Evolutionary conservation across 1,139 yeast genomes (phyloP).

Genomic region (Geotrichum bryndzae): DNA sequence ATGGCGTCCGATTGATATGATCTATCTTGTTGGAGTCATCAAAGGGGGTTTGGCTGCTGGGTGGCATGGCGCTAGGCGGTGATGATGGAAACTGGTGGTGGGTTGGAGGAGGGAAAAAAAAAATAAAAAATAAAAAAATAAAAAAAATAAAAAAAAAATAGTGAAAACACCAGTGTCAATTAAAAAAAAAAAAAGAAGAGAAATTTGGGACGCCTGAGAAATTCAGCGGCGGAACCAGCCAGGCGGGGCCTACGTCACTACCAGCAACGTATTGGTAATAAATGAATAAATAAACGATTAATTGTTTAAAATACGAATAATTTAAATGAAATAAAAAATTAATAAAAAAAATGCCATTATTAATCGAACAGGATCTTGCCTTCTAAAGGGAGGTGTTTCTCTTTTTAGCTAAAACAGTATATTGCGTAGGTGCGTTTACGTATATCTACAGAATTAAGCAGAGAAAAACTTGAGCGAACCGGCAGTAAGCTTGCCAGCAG

Average conservation of each 20-base stretch:
- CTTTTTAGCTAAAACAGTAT: neutral
- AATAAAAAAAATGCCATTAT: too few relatives aligned
- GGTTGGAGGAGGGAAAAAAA: neutral
- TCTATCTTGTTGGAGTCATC: conserved; percentile 14
- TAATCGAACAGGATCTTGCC: too few relatives aligned
- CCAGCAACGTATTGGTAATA: too few relatives aligned
- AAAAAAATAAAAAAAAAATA: neutral
- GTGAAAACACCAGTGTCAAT: neutral
- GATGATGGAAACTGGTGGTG: neutral
- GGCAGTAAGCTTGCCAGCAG: conserved; percentile 37
- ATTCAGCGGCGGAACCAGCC: too few relatives aligned
- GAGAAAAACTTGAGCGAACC: conserved; percentile 18
- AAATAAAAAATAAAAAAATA: neutral
- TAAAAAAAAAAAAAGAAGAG: neutral
- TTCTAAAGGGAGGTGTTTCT: neutral
- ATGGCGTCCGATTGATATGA: neutral
- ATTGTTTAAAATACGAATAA: too few relatives aligned
- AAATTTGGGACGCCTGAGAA: too few relatives aligned
- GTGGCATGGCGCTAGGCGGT: neutral
- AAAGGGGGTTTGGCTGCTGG: conserved; percentile 11
- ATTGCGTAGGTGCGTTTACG: neutral
- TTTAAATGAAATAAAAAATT: too few relatives aligned
- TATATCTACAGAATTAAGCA: conserved; percentile 2
- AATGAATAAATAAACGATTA: too few relatives aligned
- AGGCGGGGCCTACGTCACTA: too few relatives aligned